Conservation (phyloP, 2,329 filamentous ascomycete genomes). For the Myriosclerotinia scirpicola region DNA sequence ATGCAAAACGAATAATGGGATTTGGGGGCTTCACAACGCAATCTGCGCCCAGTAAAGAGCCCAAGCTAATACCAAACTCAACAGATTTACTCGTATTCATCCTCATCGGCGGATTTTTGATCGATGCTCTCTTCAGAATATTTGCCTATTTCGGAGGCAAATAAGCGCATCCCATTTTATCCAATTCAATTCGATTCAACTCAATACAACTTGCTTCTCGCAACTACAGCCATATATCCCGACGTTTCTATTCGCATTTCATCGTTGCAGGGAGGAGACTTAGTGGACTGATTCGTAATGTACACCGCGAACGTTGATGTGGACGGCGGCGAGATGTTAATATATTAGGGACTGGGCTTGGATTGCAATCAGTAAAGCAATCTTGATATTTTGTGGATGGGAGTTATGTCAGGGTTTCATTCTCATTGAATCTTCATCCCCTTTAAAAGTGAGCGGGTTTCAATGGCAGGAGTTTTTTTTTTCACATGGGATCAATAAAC, state of each 20-base stretch:
- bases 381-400: constrained; percentile 2
- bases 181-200: background rate
- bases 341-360: constrained; percentile 7
- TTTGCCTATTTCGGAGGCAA: constrained; percentile 8
- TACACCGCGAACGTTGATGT: background rate
- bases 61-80: background rate
- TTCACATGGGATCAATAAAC: background rate
- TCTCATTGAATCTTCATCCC: background rate
- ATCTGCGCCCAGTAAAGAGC: background rate
- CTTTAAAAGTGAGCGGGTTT: background rate
- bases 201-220: background rate
- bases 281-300: background rate
- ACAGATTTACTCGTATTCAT: constrained; percentile 11
- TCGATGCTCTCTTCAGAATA: constrained; percentile 2
- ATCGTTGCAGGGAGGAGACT: background rate
- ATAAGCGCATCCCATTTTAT: background rate
- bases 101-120: constrained; percentile 6
- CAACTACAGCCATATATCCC: background rate
- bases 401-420: constrained; percentile 6
- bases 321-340: background rate
- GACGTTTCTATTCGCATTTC: background rate
- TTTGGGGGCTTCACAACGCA: background rate
- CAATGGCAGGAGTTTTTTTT: background rate
- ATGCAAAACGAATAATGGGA: background rate
- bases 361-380: background rate